Percentiles rank a stretch among this genome's conserved stretches.
Conservation (phyloP, 306 rosid genomes). For the Lagenaria siceraria region DNA sequence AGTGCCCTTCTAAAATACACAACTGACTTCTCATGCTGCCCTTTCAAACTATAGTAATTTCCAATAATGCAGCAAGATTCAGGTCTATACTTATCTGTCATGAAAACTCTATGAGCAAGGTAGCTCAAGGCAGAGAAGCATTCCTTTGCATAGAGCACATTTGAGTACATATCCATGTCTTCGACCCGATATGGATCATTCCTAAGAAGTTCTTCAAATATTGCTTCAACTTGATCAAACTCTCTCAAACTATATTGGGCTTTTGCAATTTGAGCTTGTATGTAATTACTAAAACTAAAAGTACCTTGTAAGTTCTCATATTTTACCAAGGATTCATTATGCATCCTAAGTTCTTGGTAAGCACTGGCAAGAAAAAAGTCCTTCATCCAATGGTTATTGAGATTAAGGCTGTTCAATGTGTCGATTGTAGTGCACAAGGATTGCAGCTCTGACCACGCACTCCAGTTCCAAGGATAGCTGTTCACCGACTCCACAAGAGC, state of each 20-base stretch:
- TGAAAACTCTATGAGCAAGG: constrained; percentile 90
- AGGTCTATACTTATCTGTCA: constrained; percentile 93
- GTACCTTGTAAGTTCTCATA: constrained; percentile 62
- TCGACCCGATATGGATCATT: constrained; percentile 94
- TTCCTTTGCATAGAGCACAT: constrained; percentile 90
- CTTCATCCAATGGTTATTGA: constrained; percentile 94
- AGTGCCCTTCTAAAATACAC: constrained; percentile 89
- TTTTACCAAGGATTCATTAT: constrained; percentile 58
- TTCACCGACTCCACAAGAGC: constrained; percentile 89
- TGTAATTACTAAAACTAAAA: constrained; percentile 70
- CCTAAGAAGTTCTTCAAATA: constrained; percentile 83
- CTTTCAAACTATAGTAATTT: constrained; percentile 92
- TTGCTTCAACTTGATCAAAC: constrained; percentile 88
- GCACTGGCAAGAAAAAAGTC: constrained; percentile 86
- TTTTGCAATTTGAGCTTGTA: constrained; percentile 92
- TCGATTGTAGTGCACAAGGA: constrained; percentile 66
- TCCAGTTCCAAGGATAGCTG: constrained; percentile 98
- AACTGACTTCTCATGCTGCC: constrained; percentile 93
- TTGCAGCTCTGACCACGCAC: constrained; percentile 90
- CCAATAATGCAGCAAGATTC: constrained; percentile 98
- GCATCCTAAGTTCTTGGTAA: constrained; percentile 87
- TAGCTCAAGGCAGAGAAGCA: constrained; percentile 76
- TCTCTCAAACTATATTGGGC: constrained; percentile 86
- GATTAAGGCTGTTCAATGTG: constrained; percentile 59
- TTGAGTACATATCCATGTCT: constrained; percentile 98